These are phyloP conservation scores for Penicillium frequentans DNA, from an alignment of 2,329 filamentous ascomycete species.

Conservation along the genomic window DNA sequence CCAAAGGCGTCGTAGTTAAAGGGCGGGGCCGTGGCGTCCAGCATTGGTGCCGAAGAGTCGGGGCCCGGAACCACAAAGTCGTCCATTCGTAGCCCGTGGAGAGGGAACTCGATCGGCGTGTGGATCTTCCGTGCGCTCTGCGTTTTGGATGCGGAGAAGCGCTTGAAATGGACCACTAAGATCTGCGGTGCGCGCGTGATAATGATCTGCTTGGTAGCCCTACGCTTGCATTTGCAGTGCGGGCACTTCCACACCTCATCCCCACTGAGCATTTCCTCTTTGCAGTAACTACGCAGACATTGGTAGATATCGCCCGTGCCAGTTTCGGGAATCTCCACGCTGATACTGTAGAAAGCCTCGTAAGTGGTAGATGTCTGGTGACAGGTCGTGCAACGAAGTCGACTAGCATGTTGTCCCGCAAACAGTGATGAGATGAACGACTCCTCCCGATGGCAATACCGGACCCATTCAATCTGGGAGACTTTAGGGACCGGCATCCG, in stretches of 20 bases:
- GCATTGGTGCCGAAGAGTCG: slow-evolving; percentile 45
- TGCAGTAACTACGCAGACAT: slow-evolving; percentile 69
- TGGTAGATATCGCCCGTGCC: slow-evolving; percentile 63
- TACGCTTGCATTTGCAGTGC: slow-evolving; percentile 66
- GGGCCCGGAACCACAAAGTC: slow-evolving; percentile 55
- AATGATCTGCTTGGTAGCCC: slow-evolving; percentile 68
- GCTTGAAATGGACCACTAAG: slow-evolving; percentile 75
- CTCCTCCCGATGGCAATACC: slow-evolving; percentile 66
- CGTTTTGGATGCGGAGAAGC: slow-evolving; percentile 60
- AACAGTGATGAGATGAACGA: slow-evolving; percentile 81
- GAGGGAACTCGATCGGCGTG: slow-evolving; percentile 72
- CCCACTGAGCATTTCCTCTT: slow-evolving; percentile 65
- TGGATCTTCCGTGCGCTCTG: slow-evolving; percentile 66
- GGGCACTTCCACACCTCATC: slow-evolving; percentile 74
- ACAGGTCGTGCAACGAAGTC: slow-evolving; percentile 62
- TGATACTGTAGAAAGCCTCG: slow-evolving; percentile 69
- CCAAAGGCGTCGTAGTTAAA: slow-evolving; percentile 84
- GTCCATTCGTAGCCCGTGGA: slow-evolving; percentile 66
- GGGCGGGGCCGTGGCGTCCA: slow-evolving; percentile 51
- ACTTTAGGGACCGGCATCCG: slow-evolving; percentile 62
- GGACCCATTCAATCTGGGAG: slow-evolving; percentile 72
- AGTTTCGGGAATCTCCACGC: slow-evolving; percentile 66
- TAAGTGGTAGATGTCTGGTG: slow-evolving; percentile 65
- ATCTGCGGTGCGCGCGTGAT: slow-evolving; percentile 78
- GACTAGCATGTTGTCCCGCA: slow-evolving; percentile 67